Base-by-base conservation (phyloP, 495 filamentous ascomycete genomes). In the Chaetomium cochliodes region DNA sequence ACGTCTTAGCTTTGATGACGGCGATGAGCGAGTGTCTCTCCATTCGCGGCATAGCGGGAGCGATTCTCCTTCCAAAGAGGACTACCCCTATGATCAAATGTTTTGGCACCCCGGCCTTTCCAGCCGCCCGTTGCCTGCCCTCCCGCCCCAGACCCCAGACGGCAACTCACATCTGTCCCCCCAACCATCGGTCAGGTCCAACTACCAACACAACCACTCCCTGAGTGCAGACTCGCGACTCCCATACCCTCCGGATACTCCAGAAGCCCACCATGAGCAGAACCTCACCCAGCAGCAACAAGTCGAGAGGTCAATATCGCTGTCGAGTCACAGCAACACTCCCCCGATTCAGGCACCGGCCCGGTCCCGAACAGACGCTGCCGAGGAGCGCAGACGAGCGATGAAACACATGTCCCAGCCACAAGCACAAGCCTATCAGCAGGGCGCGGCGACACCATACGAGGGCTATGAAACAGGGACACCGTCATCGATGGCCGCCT, bases 341-440 rank as follows among this genome's bases (percentile, higher is more conserved):
- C 92, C 92, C 59, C 87, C 87, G 69, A 82, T 92, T 67, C 82
- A 90, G 63, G 85, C 92, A 46, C 92, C 93, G 41, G 89, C 90
- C 46, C 87, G 94, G 64, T 97, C 94, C 6, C 92, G 96, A 79
- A 99, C 94, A 22, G 94, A 99, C 77, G 94, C 94, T 25, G 89
- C 94, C 55, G 82, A 86, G 63, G 80, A 81, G 52, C 74, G 77
- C 42, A 81, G 79, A 67, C 72, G 81, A 46, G 81, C 87, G 54
- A 83, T 82, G 72, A 84, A 84, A 72, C 86, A 89, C 63, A 79
- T 83, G 64, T 73, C 81, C 62, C 76, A 84, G 47, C 80, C 84
- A 54, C 82, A 85, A 60, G 81, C 83, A 39, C 74, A 77, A 46
- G 72, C 76, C 5, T 79, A 79, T 39, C 74, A 79, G 47, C 76